Percentiles rank a stretch among this genome's conserved stretches.
phyloP scores from a whole-genome alignment of 164 flowering plant species.

The Vitis amurensis region DNA sequence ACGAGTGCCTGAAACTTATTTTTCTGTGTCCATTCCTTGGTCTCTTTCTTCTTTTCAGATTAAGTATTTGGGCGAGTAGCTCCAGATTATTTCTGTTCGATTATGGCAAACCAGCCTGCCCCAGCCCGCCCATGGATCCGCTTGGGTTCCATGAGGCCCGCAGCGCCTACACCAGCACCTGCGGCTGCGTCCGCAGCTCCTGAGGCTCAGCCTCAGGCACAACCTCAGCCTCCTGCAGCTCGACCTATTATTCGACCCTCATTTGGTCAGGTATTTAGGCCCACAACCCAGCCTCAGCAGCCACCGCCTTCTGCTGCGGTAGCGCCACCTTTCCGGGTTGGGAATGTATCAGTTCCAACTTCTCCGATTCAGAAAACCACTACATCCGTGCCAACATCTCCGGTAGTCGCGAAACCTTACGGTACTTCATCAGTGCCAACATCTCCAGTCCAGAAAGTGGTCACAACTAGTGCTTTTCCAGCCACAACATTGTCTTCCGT shows the following conservation, averaged over 20 bases:
- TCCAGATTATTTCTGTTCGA: too few relatives aligned
- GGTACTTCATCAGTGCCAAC: conserved; percentile 7
- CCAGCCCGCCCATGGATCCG: conserved; percentile 45
- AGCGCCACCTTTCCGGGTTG: not conserved
- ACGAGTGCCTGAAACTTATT: not conserved
- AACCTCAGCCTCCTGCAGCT: conserved; percentile 11
- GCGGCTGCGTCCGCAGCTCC: too few relatives aligned
- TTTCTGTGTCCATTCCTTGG: not conserved
- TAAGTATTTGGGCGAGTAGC: too few relatives aligned
- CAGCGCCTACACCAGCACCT: conserved; percentile 1
- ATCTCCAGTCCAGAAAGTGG: conserved; percentile 14
- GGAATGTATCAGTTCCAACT: not conserved
- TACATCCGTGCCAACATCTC: conserved; percentile 10
- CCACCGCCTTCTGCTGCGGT: conserved; percentile 12
- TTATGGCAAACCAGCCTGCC: conserved; percentile 31
- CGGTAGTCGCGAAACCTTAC: not conserved
- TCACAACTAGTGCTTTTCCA: not conserved
- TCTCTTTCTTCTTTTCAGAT: not conserved
- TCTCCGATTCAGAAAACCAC: not conserved
- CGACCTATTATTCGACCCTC: conserved; percentile 17
- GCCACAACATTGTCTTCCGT: conserved; percentile 1
- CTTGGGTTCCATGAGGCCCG: conserved; percentile 21
- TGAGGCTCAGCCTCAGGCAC: conserved; percentile 1
- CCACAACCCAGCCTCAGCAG: not conserved
- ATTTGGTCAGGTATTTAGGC: not conserved